These are phyloP conservation scores for Spirogloea muscicola DNA, from an alignment of 139 green algal species.

Conservation along the genomic window DNA sequence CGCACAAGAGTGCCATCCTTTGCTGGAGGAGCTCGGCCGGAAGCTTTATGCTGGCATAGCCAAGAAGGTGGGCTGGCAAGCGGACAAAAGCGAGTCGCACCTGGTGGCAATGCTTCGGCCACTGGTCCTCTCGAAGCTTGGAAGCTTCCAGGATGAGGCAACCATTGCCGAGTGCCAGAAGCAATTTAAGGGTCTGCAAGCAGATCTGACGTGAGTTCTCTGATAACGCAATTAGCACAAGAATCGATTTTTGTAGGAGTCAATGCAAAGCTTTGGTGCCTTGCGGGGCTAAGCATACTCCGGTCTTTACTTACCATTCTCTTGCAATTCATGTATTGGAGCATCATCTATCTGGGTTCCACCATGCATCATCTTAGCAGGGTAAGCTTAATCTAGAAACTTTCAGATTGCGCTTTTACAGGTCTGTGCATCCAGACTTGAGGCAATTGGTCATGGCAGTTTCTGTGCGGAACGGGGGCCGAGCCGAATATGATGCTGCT, in stretches of 20 bases:
- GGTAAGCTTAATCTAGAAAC: background rate
- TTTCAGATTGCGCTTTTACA: slow-evolving; percentile 1
- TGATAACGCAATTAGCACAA: background rate
- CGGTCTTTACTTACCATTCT: background rate
- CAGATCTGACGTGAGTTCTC: slow-evolving; percentile 7
- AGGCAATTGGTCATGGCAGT: slow-evolving; percentile 16
- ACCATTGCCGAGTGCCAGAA: slow-evolving; percentile 6
- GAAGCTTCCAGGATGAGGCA: background rate
- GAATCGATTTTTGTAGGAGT: background rate
- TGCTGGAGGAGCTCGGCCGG: slow-evolving; percentile 10
- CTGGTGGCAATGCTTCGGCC: slow-evolving; percentile 25
- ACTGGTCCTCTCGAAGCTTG: slow-evolving; percentile 18
- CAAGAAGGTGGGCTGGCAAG: slow-evolving; percentile 23
- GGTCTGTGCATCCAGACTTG: slow-evolving; percentile 32
- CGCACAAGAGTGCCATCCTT: background rate
- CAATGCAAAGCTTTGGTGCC: background rate
- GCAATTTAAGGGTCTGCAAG: background rate
- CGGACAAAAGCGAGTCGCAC: slow-evolving; percentile 18
- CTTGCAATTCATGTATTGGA: background rate
- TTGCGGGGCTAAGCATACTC: background rate
- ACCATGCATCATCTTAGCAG: background rate
- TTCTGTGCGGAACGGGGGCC: slow-evolving; percentile 27
- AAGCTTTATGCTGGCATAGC: slow-evolving; percentile 22
- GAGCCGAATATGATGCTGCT: slow-evolving; percentile 31
- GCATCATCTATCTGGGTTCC: background rate